These are phyloP conservation scores for Rosa hybrid DNA, from an alignment of 331 rosid species.

Conservation along the genomic window DNA sequence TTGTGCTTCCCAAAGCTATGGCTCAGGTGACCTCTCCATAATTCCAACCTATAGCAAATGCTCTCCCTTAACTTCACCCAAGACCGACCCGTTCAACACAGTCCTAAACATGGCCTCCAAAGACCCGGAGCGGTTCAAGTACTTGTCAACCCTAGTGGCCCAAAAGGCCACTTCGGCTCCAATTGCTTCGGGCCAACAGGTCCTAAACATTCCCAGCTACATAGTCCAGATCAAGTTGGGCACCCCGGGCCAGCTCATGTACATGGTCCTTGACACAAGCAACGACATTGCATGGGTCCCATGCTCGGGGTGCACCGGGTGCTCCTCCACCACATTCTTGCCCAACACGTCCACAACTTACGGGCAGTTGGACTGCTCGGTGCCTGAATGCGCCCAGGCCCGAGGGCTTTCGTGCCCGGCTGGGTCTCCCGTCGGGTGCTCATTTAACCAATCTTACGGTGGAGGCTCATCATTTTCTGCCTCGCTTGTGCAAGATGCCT, in stretches of 20 bases:
- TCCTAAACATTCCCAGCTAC: conserved; percentile 70
- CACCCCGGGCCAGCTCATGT: conserved; percentile 71
- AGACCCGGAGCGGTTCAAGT: conserved; percentile 63
- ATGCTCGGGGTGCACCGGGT: conserved; percentile 68
- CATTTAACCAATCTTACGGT: conserved; percentile 78
- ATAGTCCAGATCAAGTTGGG: conserved; percentile 71
- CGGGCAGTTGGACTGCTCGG: conserved; percentile 59
- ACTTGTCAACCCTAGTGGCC: conserved; percentile 51
- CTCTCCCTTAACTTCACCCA: conserved; percentile 73
- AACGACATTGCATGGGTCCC: conserved; percentile 83
- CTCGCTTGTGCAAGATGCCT: conserved; percentile 55
- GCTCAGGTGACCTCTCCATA: conserved; percentile 50
- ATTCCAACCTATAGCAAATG: conserved; percentile 84
- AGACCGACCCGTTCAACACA: conserved; percentile 51
- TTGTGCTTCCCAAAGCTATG: conserved; percentile 46
- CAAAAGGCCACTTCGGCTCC: conserved; percentile 59
- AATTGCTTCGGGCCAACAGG: conserved; percentile 77
- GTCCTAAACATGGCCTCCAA: conserved; percentile 74
- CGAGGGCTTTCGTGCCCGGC: conserved; percentile 65
- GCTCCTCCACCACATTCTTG: conserved; percentile 52
- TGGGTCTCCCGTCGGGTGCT: conserved; percentile 45
- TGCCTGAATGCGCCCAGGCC: conserved; percentile 51
- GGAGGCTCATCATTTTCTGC: conserved; percentile 78
- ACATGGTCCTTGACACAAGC: conserved; percentile 89
- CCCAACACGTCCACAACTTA: conserved; percentile 58